Conservation (phyloP, 1,284 basidiomycete species). For the Leccinum colubrinum region DNA sequence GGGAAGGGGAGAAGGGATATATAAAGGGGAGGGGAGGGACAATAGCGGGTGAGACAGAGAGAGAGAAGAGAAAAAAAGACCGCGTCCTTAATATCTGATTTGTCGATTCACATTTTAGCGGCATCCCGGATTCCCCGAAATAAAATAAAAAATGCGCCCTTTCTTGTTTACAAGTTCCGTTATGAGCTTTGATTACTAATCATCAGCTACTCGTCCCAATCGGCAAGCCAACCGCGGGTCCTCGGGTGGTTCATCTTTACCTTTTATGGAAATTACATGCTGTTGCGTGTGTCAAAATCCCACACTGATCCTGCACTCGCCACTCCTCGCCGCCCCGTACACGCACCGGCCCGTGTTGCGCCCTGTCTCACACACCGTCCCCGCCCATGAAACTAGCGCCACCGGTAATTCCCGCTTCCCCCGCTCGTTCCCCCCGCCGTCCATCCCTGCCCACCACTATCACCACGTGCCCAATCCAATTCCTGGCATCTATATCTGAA, state of each 20-base stretch:
- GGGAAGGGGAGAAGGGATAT: constrained; percentile 5
- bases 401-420: constrained; percentile 23
- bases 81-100: constrained; percentile 38
- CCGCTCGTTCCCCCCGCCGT: constrained; percentile 12
- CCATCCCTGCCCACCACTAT: constrained; percentile 7
- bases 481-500: background rate
- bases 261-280: constrained; percentile 22
- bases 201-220: constrained; percentile 25
- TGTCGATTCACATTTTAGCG: constrained; percentile 31
- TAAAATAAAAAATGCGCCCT: constrained; percentile 16
- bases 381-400: constrained; percentile 26
- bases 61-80: constrained; percentile 21
- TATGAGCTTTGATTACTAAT: constrained; percentile 33
- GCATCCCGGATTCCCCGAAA: constrained; percentile 29
- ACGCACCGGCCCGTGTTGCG: constrained; percentile 18
- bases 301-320: constrained; percentile 26
- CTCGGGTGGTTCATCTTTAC: constrained; percentile 24
- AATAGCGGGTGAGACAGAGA: constrained; percentile 20
- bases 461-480: background rate
- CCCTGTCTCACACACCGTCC: constrained; percentile 1
- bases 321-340: constrained; percentile 18
- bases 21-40: constrained; percentile 8
- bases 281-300: constrained; percentile 22
- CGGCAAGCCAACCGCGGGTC: constrained; percentile 32
- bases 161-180: constrained; percentile 29